A percentile compares a stretch with the other conserved stretches of the same genome.
Conservation (phyloP, 257 asterid species). For the Forsythia viridissima region DNA sequence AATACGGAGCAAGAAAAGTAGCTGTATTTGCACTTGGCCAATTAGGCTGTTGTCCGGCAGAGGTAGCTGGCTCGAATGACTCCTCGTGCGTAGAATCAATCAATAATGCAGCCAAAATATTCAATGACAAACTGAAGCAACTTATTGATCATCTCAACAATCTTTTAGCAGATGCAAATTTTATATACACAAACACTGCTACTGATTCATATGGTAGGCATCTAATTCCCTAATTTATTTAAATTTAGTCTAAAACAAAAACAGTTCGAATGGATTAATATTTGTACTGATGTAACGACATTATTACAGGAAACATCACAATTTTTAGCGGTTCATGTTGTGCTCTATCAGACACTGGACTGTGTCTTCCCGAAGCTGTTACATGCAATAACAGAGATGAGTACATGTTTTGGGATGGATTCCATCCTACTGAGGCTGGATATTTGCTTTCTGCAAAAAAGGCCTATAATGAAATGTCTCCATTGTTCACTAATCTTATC, state of each 20-base stretch:
- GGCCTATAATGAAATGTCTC: neutral
- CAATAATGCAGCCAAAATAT: constrained; percentile 25
- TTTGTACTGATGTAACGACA: neutral
- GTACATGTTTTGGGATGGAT: constrained; percentile 1
- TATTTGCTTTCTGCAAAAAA: neutral
- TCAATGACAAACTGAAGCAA: constrained; percentile 27
- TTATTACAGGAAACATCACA: constrained; percentile 2
- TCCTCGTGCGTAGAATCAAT: constrained; percentile 25
- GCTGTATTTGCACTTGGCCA: constrained; percentile 30
- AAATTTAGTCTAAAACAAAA: neutral
- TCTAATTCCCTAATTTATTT: neutral
- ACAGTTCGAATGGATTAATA: neutral
- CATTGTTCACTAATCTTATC: neutral
- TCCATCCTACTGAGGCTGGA: neutral
- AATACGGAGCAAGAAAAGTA: constrained; percentile 36
- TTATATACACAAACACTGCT: constrained; percentile 24
- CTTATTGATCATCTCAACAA: constrained; percentile 24
- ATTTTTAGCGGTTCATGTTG: neutral
- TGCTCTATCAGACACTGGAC: neutral
- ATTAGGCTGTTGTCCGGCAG: constrained; percentile 35
- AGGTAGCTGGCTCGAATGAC: constrained; percentile 32
- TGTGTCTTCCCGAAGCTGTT: neutral
- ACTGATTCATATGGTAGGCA: neutral
- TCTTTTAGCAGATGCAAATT: constrained; percentile 23
- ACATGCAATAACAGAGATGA: neutral